Percentiles rank a stretch among this genome's conserved stretches.
phyloP scores from a whole-genome alignment of 495 filamentous ascomycete species.

The Neurospora sp. region DNA sequence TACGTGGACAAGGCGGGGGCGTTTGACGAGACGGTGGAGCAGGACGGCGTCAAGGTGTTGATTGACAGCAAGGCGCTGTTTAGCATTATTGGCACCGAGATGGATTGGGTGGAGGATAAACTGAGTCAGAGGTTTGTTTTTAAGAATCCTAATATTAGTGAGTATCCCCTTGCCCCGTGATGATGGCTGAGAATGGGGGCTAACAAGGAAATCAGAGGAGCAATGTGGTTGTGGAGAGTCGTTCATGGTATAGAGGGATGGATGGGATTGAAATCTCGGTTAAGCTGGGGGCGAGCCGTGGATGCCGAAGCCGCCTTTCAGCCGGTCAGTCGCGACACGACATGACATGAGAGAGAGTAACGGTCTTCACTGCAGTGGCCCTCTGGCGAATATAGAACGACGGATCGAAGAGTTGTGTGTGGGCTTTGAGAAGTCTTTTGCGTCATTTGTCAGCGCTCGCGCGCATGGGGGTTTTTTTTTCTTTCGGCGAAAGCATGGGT shows the following conservation, averaged over 20 bases:
- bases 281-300: not conserved
- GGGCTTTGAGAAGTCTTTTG: not conserved
- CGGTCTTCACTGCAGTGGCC: not conserved
- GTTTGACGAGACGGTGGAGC: slow-evolving; percentile 89
- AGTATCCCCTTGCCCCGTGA: slow-evolving; percentile 33
- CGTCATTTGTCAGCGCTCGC: not conserved
- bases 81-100: slow-evolving; percentile 96
- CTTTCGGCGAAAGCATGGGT: not conserved
- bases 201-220: too few species aligned
- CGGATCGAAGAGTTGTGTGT: not conserved
- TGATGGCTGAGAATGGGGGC: too few species aligned
- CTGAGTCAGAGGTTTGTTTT: slow-evolving; percentile 85
- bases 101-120: slow-evolving; percentile 98
- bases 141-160: slow-evolving; percentile 95
- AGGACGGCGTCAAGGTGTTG: slow-evolving; percentile 91
- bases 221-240: slow-evolving; percentile 96
- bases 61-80: slow-evolving; percentile 96
- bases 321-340: not conserved
- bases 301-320: not conserved
- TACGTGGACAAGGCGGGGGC: slow-evolving; percentile 82
- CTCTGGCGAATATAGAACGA: not conserved
- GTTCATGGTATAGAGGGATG: slow-evolving; percentile 62
- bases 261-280: not conserved
- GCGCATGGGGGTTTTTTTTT: not conserved
- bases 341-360: not conserved